Evolutionary conservation across 1,284 basidiomycete genomes (phyloP).

Genomic region (Mrakiaceae sp.): DNA sequence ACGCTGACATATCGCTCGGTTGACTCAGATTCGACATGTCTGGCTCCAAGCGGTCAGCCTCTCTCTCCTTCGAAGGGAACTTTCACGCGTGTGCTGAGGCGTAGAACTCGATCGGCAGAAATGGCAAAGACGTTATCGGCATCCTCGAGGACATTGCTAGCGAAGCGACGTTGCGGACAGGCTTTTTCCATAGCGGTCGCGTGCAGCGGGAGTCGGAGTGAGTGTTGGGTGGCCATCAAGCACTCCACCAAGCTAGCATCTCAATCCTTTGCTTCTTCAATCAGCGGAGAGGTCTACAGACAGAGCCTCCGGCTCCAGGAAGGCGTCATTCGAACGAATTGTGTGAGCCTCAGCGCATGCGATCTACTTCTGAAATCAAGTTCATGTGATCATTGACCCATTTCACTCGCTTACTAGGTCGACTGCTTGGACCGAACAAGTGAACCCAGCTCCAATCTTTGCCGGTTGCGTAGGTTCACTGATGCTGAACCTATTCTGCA

Average conservation of each 20-base stretch:
- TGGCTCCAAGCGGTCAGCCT: too few relatives aligned
- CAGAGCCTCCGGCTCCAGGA: conserved; percentile 70
- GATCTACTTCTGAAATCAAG: too few relatives aligned
- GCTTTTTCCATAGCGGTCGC: conserved; percentile 70
- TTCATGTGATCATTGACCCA: too few relatives aligned
- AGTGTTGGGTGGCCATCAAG: not conserved
- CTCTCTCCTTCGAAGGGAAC: too few relatives aligned
- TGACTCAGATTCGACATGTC: too few relatives aligned
- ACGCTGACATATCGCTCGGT: not conserved
- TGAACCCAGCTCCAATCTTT: too few relatives aligned
- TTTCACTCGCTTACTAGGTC: conserved; percentile 36
- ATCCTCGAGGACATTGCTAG: conserved; percentile 92
- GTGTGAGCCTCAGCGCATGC: conserved; percentile 26
- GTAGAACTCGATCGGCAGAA: conserved; percentile 41
- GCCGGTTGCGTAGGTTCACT: too few relatives aligned
- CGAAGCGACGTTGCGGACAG: conserved; percentile 79
- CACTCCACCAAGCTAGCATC: not conserved
- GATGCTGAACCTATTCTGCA: too few relatives aligned
- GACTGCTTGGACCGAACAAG: conserved; percentile 94
- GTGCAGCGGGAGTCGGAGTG: conserved; percentile 19
- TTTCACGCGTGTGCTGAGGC: too few relatives aligned
- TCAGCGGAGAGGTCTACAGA: conserved; percentile 42
- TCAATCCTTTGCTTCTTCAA: not conserved
- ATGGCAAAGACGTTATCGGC: conserved; percentile 90
- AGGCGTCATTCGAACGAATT: conserved; percentile 81